phyloP scores from a whole-genome alignment of 768 basidiomycete genomes.

The Lyophyllum shimeji region DNA sequence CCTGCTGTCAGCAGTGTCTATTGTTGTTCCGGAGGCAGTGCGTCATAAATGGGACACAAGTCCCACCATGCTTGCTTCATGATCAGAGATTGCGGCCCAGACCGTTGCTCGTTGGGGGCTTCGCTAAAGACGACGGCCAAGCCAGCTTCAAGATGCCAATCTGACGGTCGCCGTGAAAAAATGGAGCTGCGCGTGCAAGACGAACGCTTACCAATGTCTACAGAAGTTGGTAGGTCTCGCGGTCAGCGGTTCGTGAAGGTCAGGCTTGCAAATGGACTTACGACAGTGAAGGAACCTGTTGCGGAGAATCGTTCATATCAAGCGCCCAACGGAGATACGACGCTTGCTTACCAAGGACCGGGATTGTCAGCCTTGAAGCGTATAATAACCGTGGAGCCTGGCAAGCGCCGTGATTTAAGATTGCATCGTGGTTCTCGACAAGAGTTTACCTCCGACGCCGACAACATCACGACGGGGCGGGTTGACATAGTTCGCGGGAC shows the following conservation, averaged over 20 bases:
- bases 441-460: conserved; percentile 8
- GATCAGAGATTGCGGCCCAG: not conserved
- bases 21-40: not conserved
- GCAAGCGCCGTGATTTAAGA: not conserved
- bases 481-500: conserved; percentile 21
- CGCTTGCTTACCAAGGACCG: conserved; percentile 25
- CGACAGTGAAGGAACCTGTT: not conserved
- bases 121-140: not conserved
- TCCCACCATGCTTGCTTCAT: conserved; percentile 28
- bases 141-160: conserved; percentile 13
- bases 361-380: conserved; percentile 41
- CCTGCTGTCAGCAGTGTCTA: no score
- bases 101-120: not conserved
- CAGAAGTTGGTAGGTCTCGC: not conserved
- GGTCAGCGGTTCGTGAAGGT: not conserved
- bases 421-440: not conserved
- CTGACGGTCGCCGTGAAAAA: not conserved
- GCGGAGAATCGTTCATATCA: not conserved
- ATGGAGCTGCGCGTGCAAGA: not conserved
- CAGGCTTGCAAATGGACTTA: not conserved
- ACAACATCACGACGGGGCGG: conserved; percentile 27
- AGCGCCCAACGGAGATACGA: not conserved
- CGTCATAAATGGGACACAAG: conserved; percentile 34
- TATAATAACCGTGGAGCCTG: conserved; percentile 32
- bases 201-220: not conserved